These are phyloP conservation scores for Filobasidium floriforme DNA, from an alignment of 768 basidiomycete genomes.

Conservation along the genomic window DNA sequence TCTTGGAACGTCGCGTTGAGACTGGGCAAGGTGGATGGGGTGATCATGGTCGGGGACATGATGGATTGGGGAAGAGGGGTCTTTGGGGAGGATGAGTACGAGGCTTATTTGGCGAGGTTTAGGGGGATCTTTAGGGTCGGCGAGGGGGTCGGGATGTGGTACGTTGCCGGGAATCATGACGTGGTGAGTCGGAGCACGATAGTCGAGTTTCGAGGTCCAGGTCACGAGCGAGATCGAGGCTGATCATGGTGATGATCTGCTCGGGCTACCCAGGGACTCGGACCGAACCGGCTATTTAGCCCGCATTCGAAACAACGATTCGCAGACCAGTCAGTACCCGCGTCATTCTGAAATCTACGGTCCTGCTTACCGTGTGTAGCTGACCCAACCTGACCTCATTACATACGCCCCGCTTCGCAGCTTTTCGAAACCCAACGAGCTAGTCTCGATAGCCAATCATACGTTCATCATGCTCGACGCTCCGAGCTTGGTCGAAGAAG, in stretches of 20 bases:
- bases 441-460: slow-evolving; percentile 53
- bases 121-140: slow-evolving; percentile 59
- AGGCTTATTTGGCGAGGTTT: slow-evolving; percentile 61
- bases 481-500: slow-evolving; percentile 43
- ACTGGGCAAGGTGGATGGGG: slow-evolving; percentile 57
- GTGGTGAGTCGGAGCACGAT: slow-evolving; percentile 47
- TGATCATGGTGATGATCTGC: too few species aligned
- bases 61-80: slow-evolving; percentile 70
- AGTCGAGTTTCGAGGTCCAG: too few species aligned
- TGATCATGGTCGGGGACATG: slow-evolving; percentile 86
- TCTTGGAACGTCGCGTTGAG: slow-evolving; percentile 65
- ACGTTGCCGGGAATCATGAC: slow-evolving; percentile 87
- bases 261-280: slow-evolving; percentile 24
- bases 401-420: slow-evolving; percentile 57
- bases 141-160: slow-evolving; percentile 54
- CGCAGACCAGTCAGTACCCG: slow-evolving; percentile 3
- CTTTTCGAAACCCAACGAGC: slow-evolving; percentile 67
- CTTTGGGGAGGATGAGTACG: slow-evolving; percentile 67
- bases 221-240: too few species aligned
- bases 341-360: slow-evolving; percentile 40
- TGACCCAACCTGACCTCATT: slow-evolving; percentile 49
- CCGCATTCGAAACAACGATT: slow-evolving; percentile 17
- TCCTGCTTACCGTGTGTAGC: too few species aligned
- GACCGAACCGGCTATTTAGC: slow-evolving; percentile 23
- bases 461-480: slow-evolving; percentile 41